Base-by-base conservation (phyloP, 176 grass and related monocot species). In the Metroxylon sagu region DNA sequence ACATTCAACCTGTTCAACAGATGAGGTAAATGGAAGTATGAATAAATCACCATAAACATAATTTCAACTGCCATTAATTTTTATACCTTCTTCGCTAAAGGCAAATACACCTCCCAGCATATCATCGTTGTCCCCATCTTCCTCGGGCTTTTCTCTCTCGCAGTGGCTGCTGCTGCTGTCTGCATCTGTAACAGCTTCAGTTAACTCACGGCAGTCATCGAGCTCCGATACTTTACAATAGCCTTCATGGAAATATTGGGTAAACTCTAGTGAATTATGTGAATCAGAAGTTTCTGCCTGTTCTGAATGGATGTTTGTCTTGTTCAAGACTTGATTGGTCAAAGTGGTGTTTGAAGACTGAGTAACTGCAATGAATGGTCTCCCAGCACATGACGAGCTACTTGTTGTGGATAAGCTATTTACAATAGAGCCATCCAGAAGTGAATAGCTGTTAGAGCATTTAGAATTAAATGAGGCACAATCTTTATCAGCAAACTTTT, bases 121-220 rank as follows among this genome's bases (percentile, higher is more conserved):
- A 56, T 98, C 88, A 65, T 93, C 85, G 26, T 93, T 93, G 61
- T 98, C 94, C 78, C 78, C 87, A 81, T 98, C 88, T 89, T 93
- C 88, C 78, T 93, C 87, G 0, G 86, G 86, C 86, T 87, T 96
- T 76, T 96, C 91, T 95, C 86, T 90, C 86, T 87, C 91, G 51
- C 91, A 96, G 82, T 92, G 88, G 94, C 82, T 92, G 85, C 87
- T 89, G 94, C 65, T 98, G 88, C 87, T 92, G 87, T 98, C 94
- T 79, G 83, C 91, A 72, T 96, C 91, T 78, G 79, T 95, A 89
- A 90, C 91, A 96, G 91, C 91, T 73, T 93, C 94, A 92, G 87
- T 89, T 80, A 89, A 87, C 84, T 93, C 94, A 92, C 87, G 76
- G 87, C 94, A 83, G 87, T 92, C 94, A 92, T 98, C 76, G 84